Evolutionary conservation across 129 eudicot genomes (phyloP), one percentile per base, ranked within the genome.

Genomic region (Gnaphalium uliginosum): DNA sequence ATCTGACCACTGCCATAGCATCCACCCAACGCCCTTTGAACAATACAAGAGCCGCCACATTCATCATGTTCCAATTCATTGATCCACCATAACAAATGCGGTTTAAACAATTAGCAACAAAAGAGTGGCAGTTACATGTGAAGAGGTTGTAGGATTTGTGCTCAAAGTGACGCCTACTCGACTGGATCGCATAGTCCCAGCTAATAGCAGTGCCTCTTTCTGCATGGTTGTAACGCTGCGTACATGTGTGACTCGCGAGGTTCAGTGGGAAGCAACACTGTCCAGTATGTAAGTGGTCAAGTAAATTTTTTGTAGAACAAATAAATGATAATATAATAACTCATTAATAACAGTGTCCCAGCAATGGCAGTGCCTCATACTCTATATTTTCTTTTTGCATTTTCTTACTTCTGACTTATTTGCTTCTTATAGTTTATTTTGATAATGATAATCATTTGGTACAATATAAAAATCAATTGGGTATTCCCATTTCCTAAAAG

Each of bases 241-340:
- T 94, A 74, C 98, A 94, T 51, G 83, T 83, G 83, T 94, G 98
- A 19, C 66, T 86, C 0, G 80, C 69, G 26, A 94, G 88, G 71
- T 84, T 87, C 7, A 81, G 83, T 0, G 97, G 96, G 33, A 94
- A 94, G 85, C 99, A 91, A 76, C 97, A 91, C 99, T 94, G 84
- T 56, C 10, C 23, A 11, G 68, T 29, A 46, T 18, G 43, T 2
- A 57, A 0, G 53, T 46, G 53, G 53, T 46, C 32, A 29, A 29
- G 4, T 0, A 29, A 0, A 2, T 2, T 29, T 29, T 2, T 29
- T 29, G 2, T 29, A 0, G 32, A 29, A 29, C 32, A 29, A 2
- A 29, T 2, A 57, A 14, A n/a, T 46, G 53, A 11, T 46, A 1
- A 46, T 6, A 33, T 33, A 33, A 33, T 33, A 33, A 33, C 39